These are phyloP conservation scores for Megacollybia platyphylla DNA, from an alignment of 1,284 basidiomycete species.

Conservation along the genomic window DNA sequence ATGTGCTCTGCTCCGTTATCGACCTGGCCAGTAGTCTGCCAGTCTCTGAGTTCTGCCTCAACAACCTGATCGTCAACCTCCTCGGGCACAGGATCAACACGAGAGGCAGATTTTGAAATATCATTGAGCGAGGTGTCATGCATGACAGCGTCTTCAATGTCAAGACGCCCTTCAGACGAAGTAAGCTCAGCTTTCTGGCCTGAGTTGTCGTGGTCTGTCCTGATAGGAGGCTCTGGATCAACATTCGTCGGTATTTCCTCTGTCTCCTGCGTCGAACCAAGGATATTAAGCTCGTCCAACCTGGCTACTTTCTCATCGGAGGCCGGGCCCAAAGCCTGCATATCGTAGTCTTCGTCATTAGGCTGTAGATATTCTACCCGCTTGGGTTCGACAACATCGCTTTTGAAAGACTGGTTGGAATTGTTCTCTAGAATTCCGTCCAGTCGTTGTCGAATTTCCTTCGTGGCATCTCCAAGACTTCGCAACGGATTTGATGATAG, in stretches of 20 bases:
- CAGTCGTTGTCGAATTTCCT: slow-evolving; percentile 76
- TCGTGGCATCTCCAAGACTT: slow-evolving; percentile 76
- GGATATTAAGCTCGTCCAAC: slow-evolving; percentile 68
- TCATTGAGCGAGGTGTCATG: slow-evolving; percentile 18
- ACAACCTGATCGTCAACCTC: slow-evolving; percentile 26
- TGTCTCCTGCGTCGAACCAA: slow-evolving; percentile 42
- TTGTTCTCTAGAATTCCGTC: slow-evolving; percentile 70
- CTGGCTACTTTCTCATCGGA: slow-evolving; percentile 75
- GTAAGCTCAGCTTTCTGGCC: background rate
- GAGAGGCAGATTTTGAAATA: slow-evolving; percentile 9
- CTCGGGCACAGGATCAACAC: slow-evolving; percentile 25
- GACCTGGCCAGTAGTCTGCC: slow-evolving; percentile 49
- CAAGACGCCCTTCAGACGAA: slow-evolving; percentile 11
- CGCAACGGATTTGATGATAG: slow-evolving; percentile 54
- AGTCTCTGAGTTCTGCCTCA: slow-evolving; percentile 53
- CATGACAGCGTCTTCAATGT: slow-evolving; percentile 35
- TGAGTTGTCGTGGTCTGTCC: slow-evolving; percentile 1
- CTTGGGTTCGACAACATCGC: slow-evolving; percentile 26
- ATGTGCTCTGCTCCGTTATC: slow-evolving; percentile 55
- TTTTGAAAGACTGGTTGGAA: slow-evolving; percentile 17
- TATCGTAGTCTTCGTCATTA: slow-evolving; percentile 59
- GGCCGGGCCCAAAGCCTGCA: slow-evolving; percentile 87
- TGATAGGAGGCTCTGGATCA: slow-evolving; percentile 12
- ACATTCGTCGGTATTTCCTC: slow-evolving; percentile 31
- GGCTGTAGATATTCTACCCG: slow-evolving; percentile 81